phyloP scores from a whole-genome alignment of 2,329 filamentous ascomycete species.

The Aspergillus sp. region DNA sequence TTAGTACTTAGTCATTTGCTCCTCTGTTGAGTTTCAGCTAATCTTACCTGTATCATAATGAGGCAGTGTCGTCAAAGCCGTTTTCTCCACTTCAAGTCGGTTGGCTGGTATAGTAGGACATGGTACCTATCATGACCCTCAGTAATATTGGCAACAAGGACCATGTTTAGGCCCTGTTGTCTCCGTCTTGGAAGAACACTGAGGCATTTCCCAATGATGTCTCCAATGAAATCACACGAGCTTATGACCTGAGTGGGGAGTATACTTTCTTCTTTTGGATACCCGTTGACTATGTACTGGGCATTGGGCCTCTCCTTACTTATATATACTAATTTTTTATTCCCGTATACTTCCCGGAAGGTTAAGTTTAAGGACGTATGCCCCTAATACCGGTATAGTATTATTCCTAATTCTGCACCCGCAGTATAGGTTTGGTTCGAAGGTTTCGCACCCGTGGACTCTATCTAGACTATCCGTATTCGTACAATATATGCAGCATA shows the following conservation, averaged over 20 bases:
- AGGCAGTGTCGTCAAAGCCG: neutral
- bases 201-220: neutral
- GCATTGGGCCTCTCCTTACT: neutral
- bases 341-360: no score
- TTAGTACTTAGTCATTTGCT: neutral
- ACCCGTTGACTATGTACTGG: neutral
- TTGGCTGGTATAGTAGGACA: neutral
- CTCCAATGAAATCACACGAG: conserved; percentile 11
- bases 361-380: no score
- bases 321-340: neutral
- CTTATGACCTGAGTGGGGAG: conserved; percentile 4
- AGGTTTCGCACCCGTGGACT: no score
- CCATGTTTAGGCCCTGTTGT: neutral
- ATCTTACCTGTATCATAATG: neutral
- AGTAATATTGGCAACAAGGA: neutral
- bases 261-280: conserved; percentile 8
- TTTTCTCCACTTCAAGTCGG: neutral
- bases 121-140: neutral
- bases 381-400: no score
- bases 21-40: no score
- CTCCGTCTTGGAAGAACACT: neutral
- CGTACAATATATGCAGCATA: no score
- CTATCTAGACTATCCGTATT: no score
- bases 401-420: no score
- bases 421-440: no score